These are phyloP conservation scores for Tephrocybe sp. DNA, from an alignment of 768 basidiomycete species.

Conservation along the genomic window DNA sequence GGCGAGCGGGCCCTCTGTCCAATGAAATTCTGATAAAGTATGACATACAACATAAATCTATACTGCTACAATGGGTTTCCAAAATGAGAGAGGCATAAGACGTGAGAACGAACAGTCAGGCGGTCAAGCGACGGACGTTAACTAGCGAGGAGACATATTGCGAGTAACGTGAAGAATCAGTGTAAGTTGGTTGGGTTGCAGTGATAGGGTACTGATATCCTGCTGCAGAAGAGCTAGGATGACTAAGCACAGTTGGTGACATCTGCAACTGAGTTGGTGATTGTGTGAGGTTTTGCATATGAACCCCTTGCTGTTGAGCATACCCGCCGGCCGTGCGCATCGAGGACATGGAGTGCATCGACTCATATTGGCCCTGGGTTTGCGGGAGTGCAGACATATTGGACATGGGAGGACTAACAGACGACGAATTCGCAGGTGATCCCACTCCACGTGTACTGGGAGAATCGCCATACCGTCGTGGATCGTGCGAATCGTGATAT, in stretches of 20 bases:
- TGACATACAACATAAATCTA: slow-evolving; percentile 27
- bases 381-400: slow-evolving; percentile 33
- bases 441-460: slow-evolving; percentile 45
- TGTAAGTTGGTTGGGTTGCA: slow-evolving; percentile 32
- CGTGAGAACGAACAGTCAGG: slow-evolving; percentile 13
- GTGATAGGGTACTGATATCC: slow-evolving; percentile 20
- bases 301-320: slow-evolving; percentile 12
- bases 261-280: slow-evolving; percentile 24
- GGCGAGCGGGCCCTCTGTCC: neutral
- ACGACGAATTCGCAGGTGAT: slow-evolving; percentile 58
- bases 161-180: slow-evolving; percentile 37
- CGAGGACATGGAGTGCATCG: slow-evolving; percentile 19
- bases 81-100: slow-evolving; percentile 15
- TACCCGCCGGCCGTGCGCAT: slow-evolving; percentile 16
- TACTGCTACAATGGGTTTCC: slow-evolving; percentile 31
- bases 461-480: slow-evolving; percentile 47
- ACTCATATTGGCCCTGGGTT: slow-evolving; percentile 33
- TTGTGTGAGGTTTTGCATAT: slow-evolving; percentile 12
- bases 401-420: slow-evolving; percentile 53
- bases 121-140: slow-evolving; percentile 34
- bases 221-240: slow-evolving; percentile 4
- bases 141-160: slow-evolving; percentile 54
- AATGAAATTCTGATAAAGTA: slow-evolving; percentile 9
- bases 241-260: slow-evolving; percentile 20
- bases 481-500: slow-evolving; percentile 67